Percentiles rank a stretch among this genome's conserved stretches.
Evolutionary conservation across 2,329 filamentous ascomycete species (phyloP).

Genomic region (Clarireedia homoeocarpa): DNA sequence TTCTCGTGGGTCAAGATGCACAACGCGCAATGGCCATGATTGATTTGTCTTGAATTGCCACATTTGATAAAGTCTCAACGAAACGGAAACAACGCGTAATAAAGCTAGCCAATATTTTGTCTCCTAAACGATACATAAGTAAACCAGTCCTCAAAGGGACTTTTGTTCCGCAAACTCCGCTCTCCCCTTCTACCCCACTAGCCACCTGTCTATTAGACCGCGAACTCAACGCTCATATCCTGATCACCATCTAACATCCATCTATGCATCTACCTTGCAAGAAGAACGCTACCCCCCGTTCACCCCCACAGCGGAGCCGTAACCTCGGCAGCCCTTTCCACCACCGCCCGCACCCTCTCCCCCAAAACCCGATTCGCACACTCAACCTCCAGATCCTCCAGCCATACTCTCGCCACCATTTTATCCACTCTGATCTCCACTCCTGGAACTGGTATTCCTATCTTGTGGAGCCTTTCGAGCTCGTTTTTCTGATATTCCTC

Average conservation of each 20-base stretch:
- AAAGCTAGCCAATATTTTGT: too few species aligned
- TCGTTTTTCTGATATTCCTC: conserved; percentile 31
- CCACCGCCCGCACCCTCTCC: conserved; percentile 79
- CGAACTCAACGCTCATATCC: too few species aligned
- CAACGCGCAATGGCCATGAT: too few species aligned
- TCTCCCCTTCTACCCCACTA: too few species aligned
- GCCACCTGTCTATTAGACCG: too few species aligned
- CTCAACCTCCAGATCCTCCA: conserved; percentile 87
- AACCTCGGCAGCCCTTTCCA: conserved; percentile 83
- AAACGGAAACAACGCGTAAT: too few species aligned
- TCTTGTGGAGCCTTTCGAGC: conserved; percentile 66
- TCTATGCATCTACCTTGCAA: not conserved
- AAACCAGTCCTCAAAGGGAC: too few species aligned
- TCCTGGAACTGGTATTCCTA: conserved; percentile 87
- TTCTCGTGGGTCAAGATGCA: too few species aligned
- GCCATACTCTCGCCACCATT: conserved; percentile 79
- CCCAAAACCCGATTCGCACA: conserved; percentile 70
- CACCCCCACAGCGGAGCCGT: conserved; percentile 60
- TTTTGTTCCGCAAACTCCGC: too few species aligned
- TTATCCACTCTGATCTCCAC: conserved; percentile 83
- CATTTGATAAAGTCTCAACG: too few species aligned
- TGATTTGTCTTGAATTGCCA: too few species aligned
- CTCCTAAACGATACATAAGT: too few species aligned
- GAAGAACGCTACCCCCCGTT: not conserved
- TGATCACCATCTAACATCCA: not conserved